Percentiles rank a stretch among this genome's conserved stretches.
phyloP scores from a whole-genome alignment of 2,329 filamentous ascomycete species.

The Cordyceps tenuipes region DNA sequence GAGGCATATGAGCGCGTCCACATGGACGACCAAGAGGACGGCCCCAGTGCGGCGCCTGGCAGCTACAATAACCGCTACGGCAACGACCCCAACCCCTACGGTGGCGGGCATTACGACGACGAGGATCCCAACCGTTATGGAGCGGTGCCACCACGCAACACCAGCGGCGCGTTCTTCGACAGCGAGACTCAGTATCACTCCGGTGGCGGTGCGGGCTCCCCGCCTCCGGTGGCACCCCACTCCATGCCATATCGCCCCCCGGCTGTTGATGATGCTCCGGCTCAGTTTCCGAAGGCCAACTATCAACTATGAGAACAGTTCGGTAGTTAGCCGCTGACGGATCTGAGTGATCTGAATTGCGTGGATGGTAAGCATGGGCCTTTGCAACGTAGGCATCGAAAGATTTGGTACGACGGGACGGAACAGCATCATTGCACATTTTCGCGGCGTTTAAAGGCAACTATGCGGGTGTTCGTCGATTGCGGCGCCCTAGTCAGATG shows the following conservation, averaged over 20 bases:
- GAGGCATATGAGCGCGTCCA: constrained; percentile 57
- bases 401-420: constrained; percentile 5
- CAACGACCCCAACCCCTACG: constrained; percentile 28
- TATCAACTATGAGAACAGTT: constrained; percentile 6
- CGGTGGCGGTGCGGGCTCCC: constrained; percentile 13
- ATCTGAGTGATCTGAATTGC: background rate
- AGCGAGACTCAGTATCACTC: constrained; percentile 41
- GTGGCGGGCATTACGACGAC: constrained; percentile 26
- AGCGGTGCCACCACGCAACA: constrained; percentile 27
- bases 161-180: constrained; percentile 36
- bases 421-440: constrained; percentile 3
- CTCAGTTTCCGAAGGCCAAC: constrained; percentile 6
- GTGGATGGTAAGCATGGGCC: background rate
- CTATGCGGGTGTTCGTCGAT: background rate
- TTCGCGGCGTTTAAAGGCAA: constrained; percentile 6
- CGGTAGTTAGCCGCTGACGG: background rate
- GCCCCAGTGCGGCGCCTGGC: constrained; percentile 19
- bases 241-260: constrained; percentile 20
- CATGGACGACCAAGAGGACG: constrained; percentile 43
- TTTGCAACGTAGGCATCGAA: background rate
- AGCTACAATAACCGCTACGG: constrained; percentile 28
- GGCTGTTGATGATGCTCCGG: constrained; percentile 13
- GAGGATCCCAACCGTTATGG: constrained; percentile 34
- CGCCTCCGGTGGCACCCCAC: background rate
- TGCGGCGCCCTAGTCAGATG: background rate